Evolutionary conservation across 805 yeast genomes (phyloP).

Genomic region (Ogataea degrootiae): DNA sequence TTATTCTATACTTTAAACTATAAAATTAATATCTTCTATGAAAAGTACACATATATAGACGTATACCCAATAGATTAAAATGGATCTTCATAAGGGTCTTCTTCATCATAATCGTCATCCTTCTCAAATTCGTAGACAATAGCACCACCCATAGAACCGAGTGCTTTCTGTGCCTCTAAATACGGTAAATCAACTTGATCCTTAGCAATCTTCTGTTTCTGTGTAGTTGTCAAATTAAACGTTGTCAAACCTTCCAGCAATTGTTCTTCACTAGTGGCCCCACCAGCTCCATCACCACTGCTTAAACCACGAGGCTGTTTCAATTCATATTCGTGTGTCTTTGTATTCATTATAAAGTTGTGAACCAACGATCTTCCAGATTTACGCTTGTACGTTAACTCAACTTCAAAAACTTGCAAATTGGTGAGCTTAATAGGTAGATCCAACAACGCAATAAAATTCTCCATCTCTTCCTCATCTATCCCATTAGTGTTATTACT

Average conservation of each 20-base stretch:
- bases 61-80: conserved; percentile 37
- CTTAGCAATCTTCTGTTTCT: conserved; percentile 69
- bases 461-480: conserved; percentile 48
- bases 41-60: not conserved
- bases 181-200: conserved; percentile 90
- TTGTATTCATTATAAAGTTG: conserved; percentile 47
- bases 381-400: conserved; percentile 66
- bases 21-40: not conserved
- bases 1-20: too few species aligned
- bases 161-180: conserved; percentile 73
- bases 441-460: conserved; percentile 33
- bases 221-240: conserved; percentile 73
- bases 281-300: conserved; percentile 19
- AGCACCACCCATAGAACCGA: conserved; percentile 80
- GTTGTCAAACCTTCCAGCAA: conserved; percentile 75
- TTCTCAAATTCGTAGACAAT: conserved; percentile 93
- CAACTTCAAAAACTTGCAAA: conserved; percentile 38
- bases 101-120: conserved; percentile 97
- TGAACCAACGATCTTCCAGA: conserved; percentile 75
- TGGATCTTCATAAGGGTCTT: conserved; percentile 97
- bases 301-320: conserved; percentile 13
- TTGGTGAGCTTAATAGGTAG: conserved; percentile 51
- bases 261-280: conserved; percentile 41
- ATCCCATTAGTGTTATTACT: conserved; percentile 4
- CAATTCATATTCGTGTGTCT: conserved; percentile 37